A percentile compares a stretch with the other conserved stretches of the same genome.
Evolutionary conservation across 768 basidiomycete species (phyloP).

Genomic region (Asterophora lycoperdoides): DNA sequence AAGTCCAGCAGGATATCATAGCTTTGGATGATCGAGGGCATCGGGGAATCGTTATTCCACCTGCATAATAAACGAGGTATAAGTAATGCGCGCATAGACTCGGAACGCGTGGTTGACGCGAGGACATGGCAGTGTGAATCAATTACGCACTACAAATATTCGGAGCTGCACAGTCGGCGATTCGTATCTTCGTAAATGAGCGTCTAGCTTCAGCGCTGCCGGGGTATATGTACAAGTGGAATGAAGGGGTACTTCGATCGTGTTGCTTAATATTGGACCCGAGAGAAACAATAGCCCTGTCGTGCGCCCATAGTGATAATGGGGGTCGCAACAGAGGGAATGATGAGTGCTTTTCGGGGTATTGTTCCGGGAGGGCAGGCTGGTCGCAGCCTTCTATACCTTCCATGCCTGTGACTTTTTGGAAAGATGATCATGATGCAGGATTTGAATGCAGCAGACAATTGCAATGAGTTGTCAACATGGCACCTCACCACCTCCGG

Average conservation of each 20-base stretch:
- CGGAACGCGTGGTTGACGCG: slow-evolving; percentile 12
- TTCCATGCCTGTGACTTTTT: too few species aligned
- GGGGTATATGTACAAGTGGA: not conserved
- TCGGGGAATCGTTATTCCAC: slow-evolving; percentile 23
- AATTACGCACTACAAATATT: slow-evolving; percentile 12
- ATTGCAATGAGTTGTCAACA: too few species aligned
- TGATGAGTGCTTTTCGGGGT: not conserved
- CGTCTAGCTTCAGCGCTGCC: slow-evolving; percentile 3
- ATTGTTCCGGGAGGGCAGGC: not conserved
- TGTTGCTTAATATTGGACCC: not conserved
- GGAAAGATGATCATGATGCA: not conserved
- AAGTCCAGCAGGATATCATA: slow-evolving; percentile 69
- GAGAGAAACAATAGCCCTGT: not conserved
- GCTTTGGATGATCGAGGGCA: slow-evolving; percentile 56
- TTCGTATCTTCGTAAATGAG: not conserved
- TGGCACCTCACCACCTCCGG: too few species aligned
- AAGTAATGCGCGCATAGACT: slow-evolving; percentile 5
- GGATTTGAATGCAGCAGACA: not conserved
- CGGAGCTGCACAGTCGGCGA: slow-evolving; percentile 1
- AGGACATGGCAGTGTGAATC: slow-evolving; percentile 5
- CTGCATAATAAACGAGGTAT: slow-evolving; percentile 4
- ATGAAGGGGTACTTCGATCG: not conserved
- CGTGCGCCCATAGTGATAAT: not conserved
- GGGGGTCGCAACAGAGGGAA: not conserved
- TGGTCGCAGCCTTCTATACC: too few species aligned